These are phyloP conservation scores for Metschnikowia anglica DNA, from an alignment of 805 yeast genomes.

Conservation along the genomic window DNA sequence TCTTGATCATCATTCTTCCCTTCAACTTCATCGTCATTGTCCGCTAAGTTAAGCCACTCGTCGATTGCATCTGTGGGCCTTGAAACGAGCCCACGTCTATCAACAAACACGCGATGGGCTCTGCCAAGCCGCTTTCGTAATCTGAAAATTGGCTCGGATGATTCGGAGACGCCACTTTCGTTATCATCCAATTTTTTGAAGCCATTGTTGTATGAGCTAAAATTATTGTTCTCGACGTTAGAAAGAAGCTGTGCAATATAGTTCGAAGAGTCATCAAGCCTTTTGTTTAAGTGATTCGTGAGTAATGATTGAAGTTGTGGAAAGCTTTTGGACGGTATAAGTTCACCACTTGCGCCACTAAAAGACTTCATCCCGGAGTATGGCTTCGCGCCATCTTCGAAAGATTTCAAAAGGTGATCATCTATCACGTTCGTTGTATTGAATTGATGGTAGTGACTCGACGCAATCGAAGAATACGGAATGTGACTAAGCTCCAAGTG, in stretches of 20 bases:
- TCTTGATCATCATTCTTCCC: no score
- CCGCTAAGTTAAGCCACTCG: slow-evolving; percentile 43
- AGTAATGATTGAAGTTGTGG: slow-evolving; percentile 46
- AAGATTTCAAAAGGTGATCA: slow-evolving; percentile 39
- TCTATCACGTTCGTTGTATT: slow-evolving; percentile 56
- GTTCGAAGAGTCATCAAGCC: slow-evolving; percentile 25
- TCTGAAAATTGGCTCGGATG: slow-evolving; percentile 53
- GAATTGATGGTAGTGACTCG: slow-evolving; percentile 64
- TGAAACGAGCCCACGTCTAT: slow-evolving; percentile 58
- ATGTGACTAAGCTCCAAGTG: slow-evolving; percentile 57
- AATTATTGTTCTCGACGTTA: slow-evolving; percentile 40
- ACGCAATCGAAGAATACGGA: slow-evolving; percentile 74
- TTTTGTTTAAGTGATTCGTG: slow-evolving; percentile 27
- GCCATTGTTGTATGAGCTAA: slow-evolving; percentile 41
- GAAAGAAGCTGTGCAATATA: slow-evolving; percentile 41
- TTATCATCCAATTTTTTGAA: slow-evolving; percentile 24
- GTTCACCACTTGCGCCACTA: slow-evolving; percentile 51
- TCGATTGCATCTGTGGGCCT: slow-evolving; percentile 36
- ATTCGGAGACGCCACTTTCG: slow-evolving; percentile 22
- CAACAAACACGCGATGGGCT: slow-evolving; percentile 66
- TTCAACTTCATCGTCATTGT: slow-evolving; percentile 23
- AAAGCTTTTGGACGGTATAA: slow-evolving; percentile 47
- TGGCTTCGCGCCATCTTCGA: slow-evolving; percentile 47
- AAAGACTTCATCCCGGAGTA: slow-evolving; percentile 46
- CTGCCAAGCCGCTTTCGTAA: slow-evolving; percentile 77